Conservation (phyloP, 352 stramenopile genomes). For the Globisporangium rhizosaccharum region DNA sequence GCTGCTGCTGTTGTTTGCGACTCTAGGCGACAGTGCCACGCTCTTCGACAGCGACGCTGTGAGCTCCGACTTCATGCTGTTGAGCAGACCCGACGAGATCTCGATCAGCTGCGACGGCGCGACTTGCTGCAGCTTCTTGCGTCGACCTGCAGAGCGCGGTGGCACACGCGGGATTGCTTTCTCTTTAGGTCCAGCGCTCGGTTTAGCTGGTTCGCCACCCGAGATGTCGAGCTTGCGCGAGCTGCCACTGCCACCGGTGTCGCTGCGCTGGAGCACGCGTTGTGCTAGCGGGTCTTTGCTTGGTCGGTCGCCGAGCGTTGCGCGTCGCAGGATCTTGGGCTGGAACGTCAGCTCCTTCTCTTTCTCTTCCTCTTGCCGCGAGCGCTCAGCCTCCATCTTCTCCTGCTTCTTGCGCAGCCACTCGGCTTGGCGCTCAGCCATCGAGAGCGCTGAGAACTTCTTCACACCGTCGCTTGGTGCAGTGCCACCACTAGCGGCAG, state of each 20-base stretch:
- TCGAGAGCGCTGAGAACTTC: conserved; percentile 58
- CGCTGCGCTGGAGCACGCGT: conserved; percentile 12
- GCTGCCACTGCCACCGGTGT: conserved; percentile 5
- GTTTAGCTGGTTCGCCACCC: conserved; percentile 4
- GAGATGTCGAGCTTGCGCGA: conserved; percentile 15
- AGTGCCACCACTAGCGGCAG: background rate
- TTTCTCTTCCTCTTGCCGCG: conserved; percentile 60
- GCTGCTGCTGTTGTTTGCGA: background rate
- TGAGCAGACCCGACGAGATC: conserved; percentile 53
- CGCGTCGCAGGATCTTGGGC: conserved; percentile 68
- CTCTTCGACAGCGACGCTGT: conserved; percentile 35
- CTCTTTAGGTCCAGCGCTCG: conserved; percentile 21
- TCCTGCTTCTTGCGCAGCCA: conserved; percentile 78
- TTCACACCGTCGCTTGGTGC: conserved; percentile 13
- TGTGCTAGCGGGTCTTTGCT: conserved; percentile 17
- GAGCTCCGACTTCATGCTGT: conserved; percentile 66
- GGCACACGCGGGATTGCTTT: conserved; percentile 33
- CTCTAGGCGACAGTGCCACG: conserved; percentile 5
- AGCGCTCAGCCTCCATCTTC: conserved; percentile 59
- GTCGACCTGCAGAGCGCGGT: conserved; percentile 11
- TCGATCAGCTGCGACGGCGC: conserved; percentile 40
- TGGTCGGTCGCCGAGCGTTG: conserved; percentile 49
- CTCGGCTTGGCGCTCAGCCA: conserved; percentile 77
- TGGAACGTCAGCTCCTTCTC: conserved; percentile 82
- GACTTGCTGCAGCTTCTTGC: conserved; percentile 33